Evolutionary conservation across 2,329 filamentous ascomycete genomes (phyloP).

Genomic region (Drechmeria coniospora): DNA sequence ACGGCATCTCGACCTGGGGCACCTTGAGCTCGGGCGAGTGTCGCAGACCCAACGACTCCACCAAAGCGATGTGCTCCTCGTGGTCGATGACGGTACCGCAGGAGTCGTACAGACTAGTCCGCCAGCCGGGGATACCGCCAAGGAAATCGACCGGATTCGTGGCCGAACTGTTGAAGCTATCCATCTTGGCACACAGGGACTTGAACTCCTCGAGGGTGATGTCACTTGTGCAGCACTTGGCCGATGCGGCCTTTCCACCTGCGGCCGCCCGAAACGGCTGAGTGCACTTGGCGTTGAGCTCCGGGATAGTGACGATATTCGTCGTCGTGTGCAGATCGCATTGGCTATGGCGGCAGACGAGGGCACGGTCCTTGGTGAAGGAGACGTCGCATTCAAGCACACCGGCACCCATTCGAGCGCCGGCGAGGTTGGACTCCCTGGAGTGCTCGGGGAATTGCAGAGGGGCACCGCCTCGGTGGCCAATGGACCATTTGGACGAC

Average conservation of each 20-base stretch:
- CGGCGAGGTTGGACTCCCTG: conserved; percentile 41
- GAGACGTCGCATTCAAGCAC: conserved; percentile 53
- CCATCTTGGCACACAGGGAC: conserved; percentile 56
- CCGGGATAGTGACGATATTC: conserved; percentile 46
- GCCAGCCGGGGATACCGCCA: conserved; percentile 41
- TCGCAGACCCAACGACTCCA: conserved; percentile 40
- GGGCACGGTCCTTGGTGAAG: conserved; percentile 47
- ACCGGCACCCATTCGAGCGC: conserved; percentile 51
- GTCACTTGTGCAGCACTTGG: conserved; percentile 57
- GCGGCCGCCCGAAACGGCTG: conserved; percentile 42
- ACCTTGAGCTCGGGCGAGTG: conserved; percentile 56
- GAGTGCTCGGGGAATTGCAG: conserved; percentile 52
- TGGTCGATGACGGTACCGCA: conserved; percentile 48
- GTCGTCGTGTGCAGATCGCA: conserved; percentile 56
- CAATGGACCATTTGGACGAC: conserved; percentile 41
- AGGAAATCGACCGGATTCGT: conserved; percentile 42
- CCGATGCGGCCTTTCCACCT: conserved; percentile 34
- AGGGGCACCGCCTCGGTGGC: conserved; percentile 45
- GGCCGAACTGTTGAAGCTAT: conserved; percentile 43
- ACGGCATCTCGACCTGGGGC: conserved; percentile 56
- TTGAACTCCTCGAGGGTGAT: conserved; percentile 54
- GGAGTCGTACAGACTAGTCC: conserved; percentile 49
- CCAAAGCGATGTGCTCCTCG: conserved; percentile 45
- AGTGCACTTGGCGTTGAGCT: conserved; percentile 49
- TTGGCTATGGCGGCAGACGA: conserved; percentile 54